Percentiles rank a stretch among this genome's conserved stretches.
phyloP scores from a whole-genome alignment of 352 stramenopile genomes.

The Stramenopiles sp. region DNA sequence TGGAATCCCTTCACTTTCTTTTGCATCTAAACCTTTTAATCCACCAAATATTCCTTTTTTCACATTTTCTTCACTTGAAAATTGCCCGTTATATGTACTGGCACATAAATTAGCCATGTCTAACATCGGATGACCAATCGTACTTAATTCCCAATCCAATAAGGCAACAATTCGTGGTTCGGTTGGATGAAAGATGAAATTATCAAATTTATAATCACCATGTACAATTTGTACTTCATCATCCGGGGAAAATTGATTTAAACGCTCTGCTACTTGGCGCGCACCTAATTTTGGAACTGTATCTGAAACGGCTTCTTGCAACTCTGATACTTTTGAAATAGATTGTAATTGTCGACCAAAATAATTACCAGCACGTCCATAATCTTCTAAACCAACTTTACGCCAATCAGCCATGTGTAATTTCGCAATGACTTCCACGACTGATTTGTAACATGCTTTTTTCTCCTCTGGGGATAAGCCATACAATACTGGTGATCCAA shows the following conservation, averaged over 20 bases:
- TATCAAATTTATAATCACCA: conserved; percentile 62
- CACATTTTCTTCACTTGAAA: background rate
- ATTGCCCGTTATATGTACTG: conserved; percentile 20
- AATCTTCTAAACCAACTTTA: conserved; percentile 29
- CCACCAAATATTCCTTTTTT: conserved; percentile 5
- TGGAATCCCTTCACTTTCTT: conserved; percentile 30
- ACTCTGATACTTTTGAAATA: conserved; percentile 23
- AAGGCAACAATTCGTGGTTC: conserved; percentile 42
- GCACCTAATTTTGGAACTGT: too few species aligned
- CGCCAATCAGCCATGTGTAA: conserved; percentile 32
- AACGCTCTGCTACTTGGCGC: too few species aligned
- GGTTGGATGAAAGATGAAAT: conserved; percentile 48
- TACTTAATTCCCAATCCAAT: conserved; percentile 58
- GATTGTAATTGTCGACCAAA: conserved; percentile 29
- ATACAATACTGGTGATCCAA: conserved; percentile 41
- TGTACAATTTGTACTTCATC: too few species aligned
- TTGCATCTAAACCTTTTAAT: conserved; percentile 20
- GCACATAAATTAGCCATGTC: conserved; percentile 53
- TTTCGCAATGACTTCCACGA: conserved; percentile 33
- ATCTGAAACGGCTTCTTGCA: too few species aligned
- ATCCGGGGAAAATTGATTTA: too few species aligned
- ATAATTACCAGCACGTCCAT: conserved; percentile 29
- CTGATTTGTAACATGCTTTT: conserved; percentile 26
- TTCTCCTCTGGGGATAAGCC: conserved; percentile 24
- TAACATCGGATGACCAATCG: conserved; percentile 42